These are phyloP conservation scores for Curvularia hawaiiensis DNA, from an alignment of 2,329 filamentous ascomycete species.

Conservation along the genomic window DNA sequence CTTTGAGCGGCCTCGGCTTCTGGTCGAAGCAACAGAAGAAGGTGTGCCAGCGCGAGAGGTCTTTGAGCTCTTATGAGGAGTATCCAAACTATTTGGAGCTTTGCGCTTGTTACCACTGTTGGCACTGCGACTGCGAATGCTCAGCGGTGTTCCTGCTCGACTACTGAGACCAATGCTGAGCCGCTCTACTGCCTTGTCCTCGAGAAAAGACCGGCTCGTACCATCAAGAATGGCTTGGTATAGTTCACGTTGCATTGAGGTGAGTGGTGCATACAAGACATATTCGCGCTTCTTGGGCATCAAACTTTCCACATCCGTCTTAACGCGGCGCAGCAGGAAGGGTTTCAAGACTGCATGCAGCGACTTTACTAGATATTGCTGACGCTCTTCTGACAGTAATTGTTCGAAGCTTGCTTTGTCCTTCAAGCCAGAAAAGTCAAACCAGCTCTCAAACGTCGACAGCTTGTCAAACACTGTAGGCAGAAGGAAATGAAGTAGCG, in stretches of 20 bases:
- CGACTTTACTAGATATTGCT: slow-evolving; percentile 79
- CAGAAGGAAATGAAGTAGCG: slow-evolving; percentile 87
- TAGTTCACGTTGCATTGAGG: slow-evolving; percentile 85
- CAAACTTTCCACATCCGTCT: slow-evolving; percentile 88
- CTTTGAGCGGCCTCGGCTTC: slow-evolving; percentile 60
- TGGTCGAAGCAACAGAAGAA: slow-evolving; percentile 55
- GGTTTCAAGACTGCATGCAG: slow-evolving; percentile 94
- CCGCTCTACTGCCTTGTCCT: slow-evolving; percentile 74
- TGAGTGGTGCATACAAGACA: slow-evolving; percentile 91
- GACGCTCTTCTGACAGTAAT: slow-evolving; percentile 77
- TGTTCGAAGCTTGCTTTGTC: slow-evolving; percentile 80
- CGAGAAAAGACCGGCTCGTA: slow-evolving; percentile 63
- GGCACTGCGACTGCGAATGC: slow-evolving; percentile 48
- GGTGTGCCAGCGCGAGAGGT: slow-evolving; percentile 79
- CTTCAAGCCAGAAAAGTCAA: slow-evolving; percentile 91
- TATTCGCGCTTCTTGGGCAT: slow-evolving; percentile 98
- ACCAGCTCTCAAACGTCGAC: slow-evolving; percentile 93
- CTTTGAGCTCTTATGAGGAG: slow-evolving; percentile 72
- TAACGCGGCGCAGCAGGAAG: slow-evolving; percentile 83
- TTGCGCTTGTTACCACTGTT: slow-evolving; percentile 65
- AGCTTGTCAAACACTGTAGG: slow-evolving; percentile 93
- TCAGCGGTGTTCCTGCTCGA: slow-evolving; percentile 56
- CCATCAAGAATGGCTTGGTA: slow-evolving; percentile 75
- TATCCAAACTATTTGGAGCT: slow-evolving; percentile 50
- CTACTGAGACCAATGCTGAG: slow-evolving; percentile 54